Conservation (phyloP, 2,329 filamentous ascomycete species). For the Chaetomium sp. region DNA sequence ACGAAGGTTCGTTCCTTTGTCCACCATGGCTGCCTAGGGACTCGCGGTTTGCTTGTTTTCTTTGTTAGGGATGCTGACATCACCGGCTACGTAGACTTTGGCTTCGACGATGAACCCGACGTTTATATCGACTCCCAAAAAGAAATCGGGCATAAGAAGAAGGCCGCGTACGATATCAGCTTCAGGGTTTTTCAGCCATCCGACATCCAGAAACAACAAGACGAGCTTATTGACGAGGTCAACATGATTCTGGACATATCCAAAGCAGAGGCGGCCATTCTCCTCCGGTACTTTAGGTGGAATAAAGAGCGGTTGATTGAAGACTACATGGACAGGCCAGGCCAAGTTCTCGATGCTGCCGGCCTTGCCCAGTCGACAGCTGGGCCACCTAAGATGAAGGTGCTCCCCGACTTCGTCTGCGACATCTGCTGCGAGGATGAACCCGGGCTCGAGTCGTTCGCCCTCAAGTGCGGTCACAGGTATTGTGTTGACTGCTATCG, state of each 20-base stretch:
- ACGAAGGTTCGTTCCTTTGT: conserved; percentile 47
- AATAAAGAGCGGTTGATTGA: conserved; percentile 96
- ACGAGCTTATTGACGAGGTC: conserved; percentile 84
- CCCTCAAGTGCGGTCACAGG: conserved; percentile 91
- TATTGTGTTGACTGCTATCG: conserved; percentile 93
- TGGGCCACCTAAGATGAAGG: conserved; percentile 67
- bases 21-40: neutral
- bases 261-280: conserved; percentile 85
- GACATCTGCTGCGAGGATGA: conserved; percentile 96
- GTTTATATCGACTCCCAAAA: conserved; percentile 56
- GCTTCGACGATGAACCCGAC: conserved; percentile 60
- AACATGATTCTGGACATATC: conserved; percentile 87
- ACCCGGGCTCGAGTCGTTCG: conserved; percentile 75
- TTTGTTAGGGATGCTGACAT: conserved; percentile 10
- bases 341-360: conserved; percentile 78
- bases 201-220: conserved; percentile 84
- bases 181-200: conserved; percentile 78
- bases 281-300: conserved; percentile 88
- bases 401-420: conserved; percentile 77
- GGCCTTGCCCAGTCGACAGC: conserved; percentile 71
- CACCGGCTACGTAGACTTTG: conserved; percentile 52
- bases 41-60: neutral
- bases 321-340: conserved; percentile 88
- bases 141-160: conserved; percentile 71
- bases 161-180: conserved; percentile 78